Conservation (phyloP, 441 rosid genomes). For the Gossypium schwendimanii region DNA sequence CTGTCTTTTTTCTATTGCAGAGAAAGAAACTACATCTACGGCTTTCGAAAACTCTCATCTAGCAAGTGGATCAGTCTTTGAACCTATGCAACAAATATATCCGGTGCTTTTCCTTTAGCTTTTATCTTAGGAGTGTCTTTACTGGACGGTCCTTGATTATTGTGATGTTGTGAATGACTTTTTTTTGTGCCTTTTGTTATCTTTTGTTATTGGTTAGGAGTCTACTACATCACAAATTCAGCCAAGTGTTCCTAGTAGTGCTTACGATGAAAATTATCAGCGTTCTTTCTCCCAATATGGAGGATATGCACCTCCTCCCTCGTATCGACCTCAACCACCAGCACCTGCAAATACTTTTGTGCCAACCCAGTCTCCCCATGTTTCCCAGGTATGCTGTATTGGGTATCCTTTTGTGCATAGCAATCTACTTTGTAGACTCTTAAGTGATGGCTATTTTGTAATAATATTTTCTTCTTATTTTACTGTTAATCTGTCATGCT, state of each 20-base stretch:
- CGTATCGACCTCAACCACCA: slow-evolving; percentile 48
- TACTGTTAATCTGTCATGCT: neutral
- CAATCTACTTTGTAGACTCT: neutral
- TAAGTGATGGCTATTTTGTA: neutral
- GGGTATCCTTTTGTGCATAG: neutral
- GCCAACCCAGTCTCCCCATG: slow-evolving; percentile 54
- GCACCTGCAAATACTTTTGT: slow-evolving; percentile 38
- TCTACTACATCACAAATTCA: slow-evolving; percentile 30
- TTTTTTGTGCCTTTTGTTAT: neutral
- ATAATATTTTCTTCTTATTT: neutral
- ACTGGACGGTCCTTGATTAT: slow-evolving; percentile 10
- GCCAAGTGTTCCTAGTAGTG: slow-evolving; percentile 40
- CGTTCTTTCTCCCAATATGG: slow-evolving; percentile 43
- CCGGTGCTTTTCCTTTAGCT: slow-evolving; percentile 35
- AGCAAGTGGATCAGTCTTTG: slow-evolving; percentile 25
- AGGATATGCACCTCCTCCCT: slow-evolving; percentile 43
- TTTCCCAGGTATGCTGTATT: slow-evolving; percentile 49
- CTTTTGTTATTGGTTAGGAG: slow-evolving; percentile 34
- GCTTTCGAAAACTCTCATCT: slow-evolving; percentile 38
- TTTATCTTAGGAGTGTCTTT: slow-evolving; percentile 3
- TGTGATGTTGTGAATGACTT: slow-evolving; percentile 13
- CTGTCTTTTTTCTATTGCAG: slow-evolving; percentile 26
- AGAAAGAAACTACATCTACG: slow-evolving; percentile 39
- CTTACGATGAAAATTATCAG: slow-evolving; percentile 59
- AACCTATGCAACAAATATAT: slow-evolving; percentile 44